These are phyloP conservation scores for Meira nashicola DNA, from an alignment of 1,284 basidiomycete species.

Conservation along the genomic window DNA sequence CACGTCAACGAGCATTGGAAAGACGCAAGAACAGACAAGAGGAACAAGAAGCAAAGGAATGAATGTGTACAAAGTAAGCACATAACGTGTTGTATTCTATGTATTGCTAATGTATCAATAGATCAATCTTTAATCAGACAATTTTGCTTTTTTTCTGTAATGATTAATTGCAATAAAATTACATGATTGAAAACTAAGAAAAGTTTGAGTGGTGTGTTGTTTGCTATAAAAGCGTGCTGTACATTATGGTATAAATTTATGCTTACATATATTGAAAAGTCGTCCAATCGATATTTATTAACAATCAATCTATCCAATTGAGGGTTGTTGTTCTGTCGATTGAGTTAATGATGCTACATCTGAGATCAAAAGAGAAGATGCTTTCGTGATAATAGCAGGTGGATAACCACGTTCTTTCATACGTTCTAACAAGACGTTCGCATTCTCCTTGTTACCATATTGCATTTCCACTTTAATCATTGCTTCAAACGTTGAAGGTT, in stretches of 20 bases:
- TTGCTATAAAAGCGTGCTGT: not conserved
- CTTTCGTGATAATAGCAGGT: slow-evolving; percentile 38
- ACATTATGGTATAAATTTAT: not conserved
- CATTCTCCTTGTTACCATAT: slow-evolving; percentile 68
- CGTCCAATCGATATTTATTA: not conserved
- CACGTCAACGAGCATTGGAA: slow-evolving; percentile 52
- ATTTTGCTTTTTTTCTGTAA: not conserved
- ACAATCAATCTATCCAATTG: not conserved
- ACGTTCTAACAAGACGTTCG: slow-evolving; percentile 67
- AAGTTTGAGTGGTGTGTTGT: slow-evolving; percentile 5
- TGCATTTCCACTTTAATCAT: slow-evolving; percentile 91
- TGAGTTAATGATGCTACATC: no score
- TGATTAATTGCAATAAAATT: not conserved
- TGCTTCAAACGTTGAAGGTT: slow-evolving; percentile 81
- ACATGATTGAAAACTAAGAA: not conserved
- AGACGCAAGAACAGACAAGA: slow-evolving; percentile 41
- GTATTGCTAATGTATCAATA: no score
- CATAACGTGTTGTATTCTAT: no score
- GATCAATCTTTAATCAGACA: not conserved
- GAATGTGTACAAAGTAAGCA: no score
- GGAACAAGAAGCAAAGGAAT: not conserved
- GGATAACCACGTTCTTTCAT: slow-evolving; percentile 65
- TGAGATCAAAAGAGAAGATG: not conserved
- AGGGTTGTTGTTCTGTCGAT: not conserved
- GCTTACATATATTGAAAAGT: not conserved